Percentiles rank a stretch among this genome's conserved stretches.
These are phyloP conservation scores for Melampsora americana DNA, from an alignment of 1,284 basidiomycete genomes.

Conservation along the genomic window DNA sequence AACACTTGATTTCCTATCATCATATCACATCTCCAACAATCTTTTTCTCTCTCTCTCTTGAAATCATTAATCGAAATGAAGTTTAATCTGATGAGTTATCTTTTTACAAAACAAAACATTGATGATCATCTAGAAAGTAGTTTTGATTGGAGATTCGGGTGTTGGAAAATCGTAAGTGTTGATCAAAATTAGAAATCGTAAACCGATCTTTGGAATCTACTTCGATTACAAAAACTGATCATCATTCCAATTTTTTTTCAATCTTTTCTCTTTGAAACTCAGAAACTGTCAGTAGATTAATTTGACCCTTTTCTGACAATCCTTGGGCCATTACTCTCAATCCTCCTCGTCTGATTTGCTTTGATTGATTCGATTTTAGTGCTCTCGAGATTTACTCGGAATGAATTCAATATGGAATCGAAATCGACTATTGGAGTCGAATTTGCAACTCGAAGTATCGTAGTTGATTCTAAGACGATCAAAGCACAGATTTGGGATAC, in stretches of 20 bases:
- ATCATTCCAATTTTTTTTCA: not conserved
- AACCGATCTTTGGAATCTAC: too few relatives aligned
- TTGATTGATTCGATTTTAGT: constrained; percentile 52
- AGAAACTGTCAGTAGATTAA: not conserved
- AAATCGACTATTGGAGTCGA: constrained; percentile 99
- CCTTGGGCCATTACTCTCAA: not conserved
- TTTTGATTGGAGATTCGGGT: constrained; percentile 97
- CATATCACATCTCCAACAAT: not conserved
- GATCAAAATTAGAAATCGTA: too few relatives aligned
- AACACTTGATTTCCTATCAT: too few relatives aligned
- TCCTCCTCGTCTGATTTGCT: not conserved
- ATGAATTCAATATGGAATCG: constrained; percentile 98
- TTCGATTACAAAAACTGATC: too few relatives aligned
- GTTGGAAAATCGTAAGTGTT: constrained; percentile 75
- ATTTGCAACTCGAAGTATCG: constrained; percentile 93
- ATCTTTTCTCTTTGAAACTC: not conserved
- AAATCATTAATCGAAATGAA: not conserved
- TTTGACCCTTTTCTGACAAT: not conserved
- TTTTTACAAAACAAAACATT: too few relatives aligned
- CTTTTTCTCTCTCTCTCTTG: too few relatives aligned
- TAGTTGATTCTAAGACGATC: constrained; percentile 91
- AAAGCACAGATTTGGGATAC: constrained; percentile 99
- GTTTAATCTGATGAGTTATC: too few relatives aligned
- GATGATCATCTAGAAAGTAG: constrained; percentile 65
- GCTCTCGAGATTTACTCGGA: constrained; percentile 89